Percentiles rank a stretch among this genome's conserved stretches.
Evolutionary conservation across 148 eudicot genomes (phyloP).

Genomic region (Oxyria digyna): DNA sequence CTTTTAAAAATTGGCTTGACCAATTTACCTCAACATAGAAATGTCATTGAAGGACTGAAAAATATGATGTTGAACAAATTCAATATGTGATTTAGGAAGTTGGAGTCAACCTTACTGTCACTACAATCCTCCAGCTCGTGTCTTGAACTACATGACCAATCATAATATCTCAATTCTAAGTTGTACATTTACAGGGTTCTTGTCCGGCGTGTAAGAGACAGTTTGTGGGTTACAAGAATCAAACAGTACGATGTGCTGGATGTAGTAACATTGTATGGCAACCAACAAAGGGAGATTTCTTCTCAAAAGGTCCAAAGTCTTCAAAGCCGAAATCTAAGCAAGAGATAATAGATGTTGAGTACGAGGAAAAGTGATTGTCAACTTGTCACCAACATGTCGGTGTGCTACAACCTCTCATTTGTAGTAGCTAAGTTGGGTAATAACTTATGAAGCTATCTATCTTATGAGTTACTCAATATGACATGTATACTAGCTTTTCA

Average conservation of each 20-base stretch:
- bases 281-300: slow-evolving; percentile 62
- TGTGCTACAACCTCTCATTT: not conserved
- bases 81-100: too few relatives aligned
- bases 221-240: slow-evolving; percentile 51
- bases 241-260: slow-evolving; percentile 52
- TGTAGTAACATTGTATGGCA: slow-evolving; percentile 91
- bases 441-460: not conserved
- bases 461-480: not conserved
- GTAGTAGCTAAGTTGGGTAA: not conserved
- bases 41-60: not conserved
- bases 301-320: slow-evolving; percentile 35
- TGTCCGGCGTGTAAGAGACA: slow-evolving; percentile 93
- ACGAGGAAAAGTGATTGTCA: slow-evolving; percentile 52
- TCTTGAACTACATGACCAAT: not conserved
- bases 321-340: slow-evolving; percentile 44
- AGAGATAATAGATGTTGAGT: slow-evolving; percentile 79
- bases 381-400: not conserved
- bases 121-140: not conserved
- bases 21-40: not conserved
- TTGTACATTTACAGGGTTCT: slow-evolving; percentile 45
- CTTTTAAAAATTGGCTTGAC: not conserved
- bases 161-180: not conserved
- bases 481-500: slow-evolving; percentile 1
- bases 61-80: not conserved
- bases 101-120: too few relatives aligned